Conservation (phyloP, 345 rosid genomes). For the Boechera retrofracta region DNA sequence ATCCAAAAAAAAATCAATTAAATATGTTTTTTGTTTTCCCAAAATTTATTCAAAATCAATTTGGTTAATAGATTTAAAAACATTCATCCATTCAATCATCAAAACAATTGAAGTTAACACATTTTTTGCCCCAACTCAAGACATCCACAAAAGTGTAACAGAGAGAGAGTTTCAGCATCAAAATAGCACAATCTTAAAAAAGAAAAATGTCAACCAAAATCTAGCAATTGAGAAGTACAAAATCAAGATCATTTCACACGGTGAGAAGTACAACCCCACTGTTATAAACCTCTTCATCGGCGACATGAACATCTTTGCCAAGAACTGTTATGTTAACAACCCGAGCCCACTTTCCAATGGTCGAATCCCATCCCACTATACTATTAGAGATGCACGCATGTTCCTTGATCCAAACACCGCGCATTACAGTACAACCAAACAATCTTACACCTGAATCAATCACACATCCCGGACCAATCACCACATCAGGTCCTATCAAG, state of each 20-base stretch:
- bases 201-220: neutral
- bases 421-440: constrained; percentile 87
- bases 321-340: constrained; percentile 88
- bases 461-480: constrained; percentile 84
- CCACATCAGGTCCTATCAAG: constrained; percentile 91
- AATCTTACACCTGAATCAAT: constrained; percentile 85
- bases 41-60: neutral
- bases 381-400: constrained; percentile 87
- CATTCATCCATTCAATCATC: constrained; percentile 36
- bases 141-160: neutral
- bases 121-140: neutral
- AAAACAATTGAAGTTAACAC: neutral
- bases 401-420: constrained; percentile 81
- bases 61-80: neutral
- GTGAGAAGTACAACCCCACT: neutral
- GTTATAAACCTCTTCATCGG: constrained; percentile 51
- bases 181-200: neutral
- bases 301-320: constrained; percentile 83
- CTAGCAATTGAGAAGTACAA: neutral
- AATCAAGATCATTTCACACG: neutral
- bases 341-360: constrained; percentile 88
- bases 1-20: neutral
- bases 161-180: neutral
- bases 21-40: neutral
- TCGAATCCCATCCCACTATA: constrained; percentile 92